Evolutionary conservation across 768 basidiomycete genomes (phyloP).

Genomic region (Rhodosporidiobolus sp.): DNA sequence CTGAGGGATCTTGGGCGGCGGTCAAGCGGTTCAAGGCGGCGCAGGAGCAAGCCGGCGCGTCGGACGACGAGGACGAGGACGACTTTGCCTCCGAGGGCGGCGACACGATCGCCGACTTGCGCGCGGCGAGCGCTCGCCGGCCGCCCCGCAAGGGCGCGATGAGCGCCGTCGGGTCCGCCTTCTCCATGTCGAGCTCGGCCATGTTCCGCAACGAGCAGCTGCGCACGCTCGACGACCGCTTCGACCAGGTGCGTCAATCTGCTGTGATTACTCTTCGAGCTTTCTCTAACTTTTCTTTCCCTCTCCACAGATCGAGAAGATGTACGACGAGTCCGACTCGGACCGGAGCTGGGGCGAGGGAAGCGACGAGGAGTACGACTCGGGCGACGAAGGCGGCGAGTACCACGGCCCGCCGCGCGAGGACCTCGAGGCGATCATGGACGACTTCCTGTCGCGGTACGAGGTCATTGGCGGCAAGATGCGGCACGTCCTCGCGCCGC

Average conservation of each 20-base stretch:
- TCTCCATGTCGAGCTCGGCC: slow-evolving; percentile 95
- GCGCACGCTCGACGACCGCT: slow-evolving; percentile 83
- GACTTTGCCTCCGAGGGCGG: slow-evolving; percentile 60
- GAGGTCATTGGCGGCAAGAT: slow-evolving; percentile 86
- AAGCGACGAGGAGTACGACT: slow-evolving; percentile 49
- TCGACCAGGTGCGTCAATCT: slow-evolving; percentile 69
- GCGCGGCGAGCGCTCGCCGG: slow-evolving; percentile 68
- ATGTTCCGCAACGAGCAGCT: slow-evolving; percentile 90
- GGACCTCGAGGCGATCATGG: slow-evolving; percentile 86
- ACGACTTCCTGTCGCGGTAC: slow-evolving; percentile 88
- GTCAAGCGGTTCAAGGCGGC: slow-evolving; percentile 35
- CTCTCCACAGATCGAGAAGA: slow-evolving; percentile 64
- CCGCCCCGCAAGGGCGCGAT: slow-evolving; percentile 58
- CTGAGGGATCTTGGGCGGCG: slow-evolving; percentile 15
- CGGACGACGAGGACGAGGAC: slow-evolving; percentile 22
- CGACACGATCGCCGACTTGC: slow-evolving; percentile 77
- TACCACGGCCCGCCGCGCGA: slow-evolving; percentile 72
- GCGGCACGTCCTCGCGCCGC: slow-evolving; percentile 57
- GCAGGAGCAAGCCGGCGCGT: not conserved
- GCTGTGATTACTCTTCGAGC: no score
- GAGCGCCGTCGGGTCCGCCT: slow-evolving; percentile 66
- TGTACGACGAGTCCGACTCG: slow-evolving; percentile 65
- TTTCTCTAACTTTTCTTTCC: not conserved
- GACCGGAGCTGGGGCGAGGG: slow-evolving; percentile 56
- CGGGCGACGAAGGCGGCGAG: slow-evolving; percentile 49